Base-by-base conservation (phyloP, 1,284 basidiomycete genomes). In the Ceratobasidium sp. region DNA sequence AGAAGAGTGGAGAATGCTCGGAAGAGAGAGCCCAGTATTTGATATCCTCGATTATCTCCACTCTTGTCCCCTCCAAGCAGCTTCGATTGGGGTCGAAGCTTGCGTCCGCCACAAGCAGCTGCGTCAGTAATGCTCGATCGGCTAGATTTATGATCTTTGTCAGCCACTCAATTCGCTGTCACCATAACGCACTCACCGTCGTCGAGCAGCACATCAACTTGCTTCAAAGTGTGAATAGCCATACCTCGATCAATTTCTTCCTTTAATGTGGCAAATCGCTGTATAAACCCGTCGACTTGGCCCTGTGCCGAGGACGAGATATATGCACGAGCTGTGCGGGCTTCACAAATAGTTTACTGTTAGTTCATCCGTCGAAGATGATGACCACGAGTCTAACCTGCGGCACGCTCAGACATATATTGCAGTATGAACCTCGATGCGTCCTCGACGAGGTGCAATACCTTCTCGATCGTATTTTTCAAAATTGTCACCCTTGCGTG, bases 221-320 rank as follows among this genome's bases (percentile, higher is more conserved):
- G 40, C 44, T 66, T 26, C 20, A 66, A 40, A 44, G 44, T 40
- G 13, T 66, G 63, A 20, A 26, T 49, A 6, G n/a, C 3, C 63
- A 66, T 44, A 1, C 63, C 63, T n/a, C 63, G 63, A 23, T 66
- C 63, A 40, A 66, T 46, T 6, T 42, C 40, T 46, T 66, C 63
- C 20, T 66, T 66, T 1, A 66, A n/a, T 20, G 13, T 26, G 5
- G 39, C n/a, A 28, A 66, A 26, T n/a, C 20, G 63, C 6, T 20
- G 13, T 2, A 66, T 2, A 26, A 66, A 46, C 9, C n/a, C 44
- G n/a, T 42, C 44, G 13, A 66, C 63, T 42, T 66, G 63, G 12
- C 10, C 63, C 12, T 44, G 63, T n/a, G 63, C 63, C 26, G 63
- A n/a, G 1, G 63, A 66, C 20, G 40, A 46, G 10, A 66, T 15